A percentile compares a stretch with the other conserved stretches of the same genome.
Conservation (phyloP, 192 early-diverging fungal species). For the Coemansia sp. region DNA sequence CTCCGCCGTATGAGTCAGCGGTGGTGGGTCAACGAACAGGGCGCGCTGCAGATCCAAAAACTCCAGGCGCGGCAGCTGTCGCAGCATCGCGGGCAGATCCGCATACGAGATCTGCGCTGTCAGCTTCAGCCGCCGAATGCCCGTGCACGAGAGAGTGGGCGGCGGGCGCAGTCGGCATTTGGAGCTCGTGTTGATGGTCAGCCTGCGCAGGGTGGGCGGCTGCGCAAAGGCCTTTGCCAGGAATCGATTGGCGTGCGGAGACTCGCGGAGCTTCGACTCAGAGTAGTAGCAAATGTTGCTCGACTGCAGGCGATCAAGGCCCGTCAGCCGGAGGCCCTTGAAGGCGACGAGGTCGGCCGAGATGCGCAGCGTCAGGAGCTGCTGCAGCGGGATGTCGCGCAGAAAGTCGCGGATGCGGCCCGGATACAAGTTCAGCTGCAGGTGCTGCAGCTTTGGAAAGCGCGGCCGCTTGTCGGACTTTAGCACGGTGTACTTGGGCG, state of each 20-base stretch:
- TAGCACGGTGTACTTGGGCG: conserved; percentile 38
- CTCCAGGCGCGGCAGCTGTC: conserved; percentile 33
- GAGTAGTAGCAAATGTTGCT: conserved; percentile 28
- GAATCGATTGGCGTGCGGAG: conserved; percentile 37
- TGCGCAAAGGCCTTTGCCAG: conserved; percentile 27
- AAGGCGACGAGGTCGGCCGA: conserved; percentile 39
- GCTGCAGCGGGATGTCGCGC: conserved; percentile 20
- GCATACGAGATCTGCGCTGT: conserved; percentile 26
- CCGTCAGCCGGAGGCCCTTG: conserved; percentile 36
- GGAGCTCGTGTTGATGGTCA: conserved; percentile 17
- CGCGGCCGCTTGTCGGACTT: conserved; percentile 26
- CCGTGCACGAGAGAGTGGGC: conserved; percentile 19
- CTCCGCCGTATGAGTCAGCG: conserved; percentile 26
- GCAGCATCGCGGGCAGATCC: conserved; percentile 23
- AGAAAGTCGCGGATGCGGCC: conserved; percentile 42
- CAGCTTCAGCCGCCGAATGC: conserved; percentile 20
- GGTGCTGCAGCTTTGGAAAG: conserved; percentile 38
- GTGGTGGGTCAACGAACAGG: conserved; percentile 25
- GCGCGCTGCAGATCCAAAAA: conserved; percentile 30
- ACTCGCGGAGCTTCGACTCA: conserved; percentile 17
- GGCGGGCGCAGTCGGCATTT: conserved; percentile 32
- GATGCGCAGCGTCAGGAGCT: conserved; percentile 30
- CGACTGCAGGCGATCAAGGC: conserved; percentile 11
- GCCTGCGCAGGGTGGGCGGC: conserved; percentile 13
- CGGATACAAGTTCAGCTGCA: conserved; percentile 38